Evolutionary conservation across 202 grass and related monocot genomes (phyloP), one percentile per base, ranked within the genome.

Genomic region (Miscanthus sacchariflorus): DNA sequence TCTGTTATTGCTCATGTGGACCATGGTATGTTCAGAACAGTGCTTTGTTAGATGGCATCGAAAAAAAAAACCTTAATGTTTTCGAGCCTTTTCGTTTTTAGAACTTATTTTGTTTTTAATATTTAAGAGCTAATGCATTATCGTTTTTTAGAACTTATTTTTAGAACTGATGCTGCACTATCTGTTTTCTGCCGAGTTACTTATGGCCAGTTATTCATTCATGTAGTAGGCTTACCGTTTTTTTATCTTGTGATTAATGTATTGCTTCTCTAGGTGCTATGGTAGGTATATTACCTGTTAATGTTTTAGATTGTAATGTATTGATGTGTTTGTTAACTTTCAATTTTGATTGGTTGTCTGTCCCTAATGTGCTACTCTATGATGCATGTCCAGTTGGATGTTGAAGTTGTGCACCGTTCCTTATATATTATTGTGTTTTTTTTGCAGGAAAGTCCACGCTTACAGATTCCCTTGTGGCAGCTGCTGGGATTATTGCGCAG

Each of bases 1-100:
- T 94, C 93, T 72, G 90, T 90, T 80, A 92, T 92, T 90, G 90
- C 90, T 49, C 90, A 95, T 90, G 90, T 95, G 10, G 93, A 95
- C 76, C 93, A 95, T 68, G 93, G 93, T 95, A 91, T 83, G 79
- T 72, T 33, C 48, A 24, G 2, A 68, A 77, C 30, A 36, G 9
- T 68, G 46, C 12, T 40, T 24, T 27, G 4, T 42, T 9, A 44
- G 4, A 65, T 79, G 35, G 0, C 12, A 42, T 65, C 0, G 14
- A 23, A 19, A 25, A n/a, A n/a, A n/a, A n/a, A n/a, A n/a, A n/a
- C 5, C 11, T 69, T 23, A 4, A 11, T 5, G 12, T 40, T 14
- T 63, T 42, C 0, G 0, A 42, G 2, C 4, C 2, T 24, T 39
- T 14, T 39, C 0, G 2, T 39, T 38, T 35, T 56, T 21, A 77